A percentile compares a stretch with the other conserved stretches of the same genome.
phyloP scores from a whole-genome alignment of 2,329 filamentous ascomycete species.

The Hymenoscyphus fraxineus region DNA sequence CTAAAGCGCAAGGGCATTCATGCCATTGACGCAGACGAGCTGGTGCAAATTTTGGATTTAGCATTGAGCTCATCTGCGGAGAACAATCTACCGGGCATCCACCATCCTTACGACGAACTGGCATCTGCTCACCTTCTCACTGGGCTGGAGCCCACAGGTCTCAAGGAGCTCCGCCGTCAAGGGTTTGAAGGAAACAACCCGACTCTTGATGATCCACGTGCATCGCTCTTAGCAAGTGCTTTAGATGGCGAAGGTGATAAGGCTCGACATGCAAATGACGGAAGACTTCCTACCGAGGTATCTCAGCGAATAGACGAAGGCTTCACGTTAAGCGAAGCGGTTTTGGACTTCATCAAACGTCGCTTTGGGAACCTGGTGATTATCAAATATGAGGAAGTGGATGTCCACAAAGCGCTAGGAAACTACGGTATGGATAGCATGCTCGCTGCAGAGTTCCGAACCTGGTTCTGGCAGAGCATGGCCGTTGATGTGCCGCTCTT shows the following conservation, averaged over 20 bases:
- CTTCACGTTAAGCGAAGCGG: background rate
- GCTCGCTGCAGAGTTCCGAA: conserved; percentile 40
- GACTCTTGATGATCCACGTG: conserved; percentile 10
- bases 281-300: conserved; percentile 9
- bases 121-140: conserved; percentile 9
- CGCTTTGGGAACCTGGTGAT: conserved; percentile 25
- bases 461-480: conserved; percentile 36
- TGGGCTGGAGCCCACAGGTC: conserved; percentile 8
- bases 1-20: conserved; percentile 38
- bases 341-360: conserved; percentile 17
- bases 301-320: background rate
- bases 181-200: conserved; percentile 11
- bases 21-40: conserved; percentile 28
- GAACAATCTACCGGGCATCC: background rate
- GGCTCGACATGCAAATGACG: background rate
- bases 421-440: conserved; percentile 41
- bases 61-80: background rate
- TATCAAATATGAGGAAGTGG: conserved; percentile 16
- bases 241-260: conserved; percentile 5
- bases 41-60: conserved; percentile 14
- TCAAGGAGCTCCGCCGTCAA: conserved; percentile 4
- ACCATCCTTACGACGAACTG: background rate
- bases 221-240: conserved; percentile 6
- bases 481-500: conserved; percentile 36
- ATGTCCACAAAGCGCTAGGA: conserved; percentile 28